These are phyloP conservation scores for Dichomitus squalens DNA, from an alignment of 1,284 basidiomycete genomes.

Conservation along the genomic window DNA sequence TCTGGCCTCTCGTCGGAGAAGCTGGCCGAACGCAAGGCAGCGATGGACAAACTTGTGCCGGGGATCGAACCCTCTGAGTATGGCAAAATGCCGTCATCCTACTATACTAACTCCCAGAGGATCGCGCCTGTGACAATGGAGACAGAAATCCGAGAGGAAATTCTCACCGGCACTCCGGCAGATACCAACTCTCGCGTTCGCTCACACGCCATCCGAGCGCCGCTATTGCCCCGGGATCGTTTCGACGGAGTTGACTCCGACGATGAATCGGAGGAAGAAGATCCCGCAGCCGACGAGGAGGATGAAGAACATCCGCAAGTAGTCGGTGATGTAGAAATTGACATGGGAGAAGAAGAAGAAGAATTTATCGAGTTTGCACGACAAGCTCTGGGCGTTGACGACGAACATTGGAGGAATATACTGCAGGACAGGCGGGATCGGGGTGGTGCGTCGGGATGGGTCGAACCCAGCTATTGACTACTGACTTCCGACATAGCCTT, in stretches of 20 bases:
- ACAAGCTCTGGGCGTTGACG: constrained; percentile 83
- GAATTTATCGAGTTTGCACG: constrained; percentile 93
- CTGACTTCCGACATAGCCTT: constrained; percentile 52
- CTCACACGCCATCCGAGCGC: constrained; percentile 59
- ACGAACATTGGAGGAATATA: constrained; percentile 84
- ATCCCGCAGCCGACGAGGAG: constrained; percentile 57
- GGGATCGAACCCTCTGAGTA: constrained; percentile 73
- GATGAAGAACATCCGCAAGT: constrained; percentile 76
- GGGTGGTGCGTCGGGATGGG: constrained; percentile 56
- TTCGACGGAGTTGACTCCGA: constrained; percentile 88
- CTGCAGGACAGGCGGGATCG: constrained; percentile 71
- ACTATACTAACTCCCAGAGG: constrained; percentile 67
- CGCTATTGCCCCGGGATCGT: constrained; percentile 74
- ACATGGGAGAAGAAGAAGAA: constrained; percentile 88
- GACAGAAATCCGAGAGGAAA: constrained; percentile 42
- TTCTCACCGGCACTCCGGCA: constrained; percentile 11
- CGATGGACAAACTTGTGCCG: constrained; percentile 74
- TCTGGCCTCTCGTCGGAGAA: constrained; percentile 24
- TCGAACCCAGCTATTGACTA: background rate
- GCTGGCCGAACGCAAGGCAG: constrained; percentile 50
- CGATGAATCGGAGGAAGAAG: constrained; percentile 74
- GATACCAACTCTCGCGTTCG: constrained; percentile 19
- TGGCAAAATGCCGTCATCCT: constrained; percentile 77
- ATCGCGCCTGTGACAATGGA: constrained; percentile 53
- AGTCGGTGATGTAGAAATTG: constrained; percentile 80